These are phyloP conservation scores for Calonectria hawksworthii DNA, from an alignment of 2,329 filamentous ascomycete genomes.

Conservation along the genomic window DNA sequence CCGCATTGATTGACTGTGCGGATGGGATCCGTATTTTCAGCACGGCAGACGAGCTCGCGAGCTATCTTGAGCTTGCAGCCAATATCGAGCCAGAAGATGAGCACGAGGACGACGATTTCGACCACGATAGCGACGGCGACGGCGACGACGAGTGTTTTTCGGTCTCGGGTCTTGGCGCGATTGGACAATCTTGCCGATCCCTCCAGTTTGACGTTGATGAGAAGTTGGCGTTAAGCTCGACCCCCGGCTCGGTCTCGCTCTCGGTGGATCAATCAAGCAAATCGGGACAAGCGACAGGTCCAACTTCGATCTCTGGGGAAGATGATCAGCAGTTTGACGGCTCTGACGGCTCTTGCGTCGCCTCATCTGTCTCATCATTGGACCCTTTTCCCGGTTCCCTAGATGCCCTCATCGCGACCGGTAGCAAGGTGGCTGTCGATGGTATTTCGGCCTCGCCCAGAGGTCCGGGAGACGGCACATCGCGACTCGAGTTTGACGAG, in stretches of 20 bases:
- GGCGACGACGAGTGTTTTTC: not conserved
- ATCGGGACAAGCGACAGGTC: not conserved
- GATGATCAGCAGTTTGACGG: not conserved
- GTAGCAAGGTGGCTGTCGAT: slow-evolving; percentile 37
- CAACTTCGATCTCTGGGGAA: slow-evolving; percentile 2
- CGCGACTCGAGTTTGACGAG: slow-evolving; percentile 47
- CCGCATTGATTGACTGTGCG: slow-evolving; percentile 56
- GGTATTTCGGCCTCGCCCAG: not conserved
- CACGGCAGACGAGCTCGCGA: slow-evolving; percentile 52
- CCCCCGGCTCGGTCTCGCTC: not conserved
- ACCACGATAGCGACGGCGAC: not conserved
- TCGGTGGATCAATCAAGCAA: not conserved
- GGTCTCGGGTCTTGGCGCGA: not conserved
- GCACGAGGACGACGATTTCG: not conserved
- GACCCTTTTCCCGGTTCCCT: slow-evolving; percentile 46
- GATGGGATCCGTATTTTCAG: slow-evolving; percentile 57
- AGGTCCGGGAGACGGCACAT: slow-evolving; percentile 4
- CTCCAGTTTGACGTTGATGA: not conserved
- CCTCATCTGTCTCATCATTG: slow-evolving; percentile 36
- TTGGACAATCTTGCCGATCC: not conserved
- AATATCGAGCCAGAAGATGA: slow-evolving; percentile 50
- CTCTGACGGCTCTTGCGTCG: slow-evolving; percentile 26
- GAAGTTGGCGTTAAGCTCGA: not conserved
- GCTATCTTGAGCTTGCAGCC: slow-evolving; percentile 52
- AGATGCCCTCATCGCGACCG: slow-evolving; percentile 49